These are phyloP conservation scores for Echinosophora koreensis DNA, from an alignment of 306 rosid genomes.

Conservation along the genomic window DNA sequence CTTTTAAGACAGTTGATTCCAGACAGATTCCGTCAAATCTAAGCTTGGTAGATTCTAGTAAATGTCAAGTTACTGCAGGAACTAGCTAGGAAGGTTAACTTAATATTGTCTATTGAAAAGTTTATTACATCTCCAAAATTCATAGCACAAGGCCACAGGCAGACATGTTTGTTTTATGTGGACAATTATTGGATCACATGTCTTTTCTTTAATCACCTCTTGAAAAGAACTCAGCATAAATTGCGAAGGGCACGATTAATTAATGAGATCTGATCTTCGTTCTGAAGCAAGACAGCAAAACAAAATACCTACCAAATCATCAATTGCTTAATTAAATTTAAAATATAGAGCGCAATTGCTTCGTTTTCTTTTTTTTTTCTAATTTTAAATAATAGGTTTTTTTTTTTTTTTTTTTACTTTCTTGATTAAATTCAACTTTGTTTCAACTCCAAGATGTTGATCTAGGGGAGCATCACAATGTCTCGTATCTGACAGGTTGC, in stretches of 20 bases:
- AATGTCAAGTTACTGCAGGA: conserved; percentile 21
- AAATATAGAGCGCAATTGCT: neutral
- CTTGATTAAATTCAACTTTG: too few relatives aligned
- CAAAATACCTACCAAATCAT: conserved; percentile 41
- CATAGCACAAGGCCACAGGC: conserved; percentile 42
- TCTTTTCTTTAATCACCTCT: conserved; percentile 20
- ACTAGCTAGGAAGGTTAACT: conserved; percentile 23
- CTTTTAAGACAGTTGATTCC: neutral
- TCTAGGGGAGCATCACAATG: too few relatives aligned
- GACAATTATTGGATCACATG: conserved; percentile 51
- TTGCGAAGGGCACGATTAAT: conserved; percentile 18
- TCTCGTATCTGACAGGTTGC: too few relatives aligned
- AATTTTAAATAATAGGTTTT: too few relatives aligned
- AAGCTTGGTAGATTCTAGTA: neutral
- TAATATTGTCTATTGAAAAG: neutral
- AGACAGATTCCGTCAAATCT: neutral
- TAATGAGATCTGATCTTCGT: conserved; percentile 50
- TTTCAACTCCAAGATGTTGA: too few relatives aligned
- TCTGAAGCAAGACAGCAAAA: conserved; percentile 41
- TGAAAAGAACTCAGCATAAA: conserved; percentile 36
- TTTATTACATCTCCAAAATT: conserved; percentile 4
- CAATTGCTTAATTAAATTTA: conserved; percentile 15
- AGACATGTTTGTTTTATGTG: conserved; percentile 41
- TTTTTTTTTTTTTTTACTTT: too few relatives aligned
- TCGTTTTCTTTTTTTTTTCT: too few relatives aligned